phyloP scores from a whole-genome alignment of 2,329 filamentous ascomycete species.

The Fonsecaea pedrosoi region DNA sequence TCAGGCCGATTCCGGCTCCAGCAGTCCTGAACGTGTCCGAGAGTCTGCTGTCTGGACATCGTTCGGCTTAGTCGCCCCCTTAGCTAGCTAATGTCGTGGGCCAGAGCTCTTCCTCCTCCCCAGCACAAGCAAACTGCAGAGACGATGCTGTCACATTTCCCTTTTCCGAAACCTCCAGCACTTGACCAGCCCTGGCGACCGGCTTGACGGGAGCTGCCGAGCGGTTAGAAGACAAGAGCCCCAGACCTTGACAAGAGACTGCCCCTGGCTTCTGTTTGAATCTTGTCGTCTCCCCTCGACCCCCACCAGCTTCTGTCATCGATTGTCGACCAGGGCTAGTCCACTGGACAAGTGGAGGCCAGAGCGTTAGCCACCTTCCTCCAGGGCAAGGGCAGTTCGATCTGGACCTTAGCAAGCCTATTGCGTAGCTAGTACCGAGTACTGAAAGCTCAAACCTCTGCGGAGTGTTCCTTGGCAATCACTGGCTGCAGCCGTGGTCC shows the following conservation, averaged over 20 bases:
- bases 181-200: background rate
- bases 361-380: background rate
- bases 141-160: constrained; percentile 4
- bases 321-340: background rate
- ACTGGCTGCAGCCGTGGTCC: background rate
- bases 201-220: constrained; percentile 2
- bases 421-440: background rate
- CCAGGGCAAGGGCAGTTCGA: background rate
- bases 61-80: background rate
- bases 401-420: background rate
- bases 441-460: background rate
- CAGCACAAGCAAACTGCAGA: constrained; percentile 5
- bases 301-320: background rate
- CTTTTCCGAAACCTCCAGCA: background rate
- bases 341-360: background rate
- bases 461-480: background rate
- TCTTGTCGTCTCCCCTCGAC: background rate
- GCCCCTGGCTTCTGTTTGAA: constrained; percentile 3
- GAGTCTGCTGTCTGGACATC: background rate
- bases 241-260: background rate
- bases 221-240: background rate
- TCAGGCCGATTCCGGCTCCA: background rate
- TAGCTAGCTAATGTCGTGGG: background rate
- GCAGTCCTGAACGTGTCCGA: background rate
- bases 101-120: background rate